Conservation (phyloP, 768 basidiomycete species). For the Russula lepida region DNA sequence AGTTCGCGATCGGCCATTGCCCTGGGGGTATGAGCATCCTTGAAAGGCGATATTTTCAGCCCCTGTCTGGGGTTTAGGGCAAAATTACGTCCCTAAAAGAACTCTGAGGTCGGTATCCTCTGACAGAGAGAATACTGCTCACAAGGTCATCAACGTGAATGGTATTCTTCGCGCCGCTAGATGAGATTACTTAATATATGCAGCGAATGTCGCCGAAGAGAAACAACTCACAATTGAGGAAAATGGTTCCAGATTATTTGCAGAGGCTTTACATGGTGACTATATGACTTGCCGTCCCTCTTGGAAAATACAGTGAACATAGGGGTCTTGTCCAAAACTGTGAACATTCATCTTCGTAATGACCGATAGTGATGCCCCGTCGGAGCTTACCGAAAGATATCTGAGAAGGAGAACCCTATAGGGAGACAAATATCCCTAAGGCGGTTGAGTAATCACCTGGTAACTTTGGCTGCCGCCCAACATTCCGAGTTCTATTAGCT, state of each 20-base stretch:
- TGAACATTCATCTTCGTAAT: slow-evolving; percentile 9
- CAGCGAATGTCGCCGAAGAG: background rate
- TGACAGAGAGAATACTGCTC: slow-evolving; percentile 20
- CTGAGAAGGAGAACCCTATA: background rate
- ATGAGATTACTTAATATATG: background rate
- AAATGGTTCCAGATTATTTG: slow-evolving; percentile 86
- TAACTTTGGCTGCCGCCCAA: slow-evolving; percentile 63
- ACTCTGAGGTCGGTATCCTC: background rate
- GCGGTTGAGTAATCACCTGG: slow-evolving; percentile 38
- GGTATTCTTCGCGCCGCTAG: slow-evolving; percentile 60
- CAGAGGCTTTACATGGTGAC: slow-evolving; percentile 73
- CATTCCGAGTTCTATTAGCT: slow-evolving; percentile 81
- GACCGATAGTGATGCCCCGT: background rate
- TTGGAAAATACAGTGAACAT: slow-evolving; percentile 86
- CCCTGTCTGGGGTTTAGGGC: slow-evolving; percentile 81
- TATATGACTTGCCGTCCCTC: slow-evolving; percentile 64
- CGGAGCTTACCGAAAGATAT: slow-evolving; percentile 19
- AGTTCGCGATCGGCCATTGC: slow-evolving; percentile 63
- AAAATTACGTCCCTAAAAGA: slow-evolving; percentile 51
- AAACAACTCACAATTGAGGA: slow-evolving; percentile 54
- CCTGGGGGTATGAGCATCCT: slow-evolving; percentile 60
- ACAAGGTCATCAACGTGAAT: slow-evolving; percentile 86
- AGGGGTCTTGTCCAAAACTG: slow-evolving; percentile 75
- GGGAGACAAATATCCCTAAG: background rate
- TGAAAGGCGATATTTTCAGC: slow-evolving; percentile 76